Conservation (phyloP, 495 filamentous ascomycete species). For the Hypoxylon trugodes region DNA sequence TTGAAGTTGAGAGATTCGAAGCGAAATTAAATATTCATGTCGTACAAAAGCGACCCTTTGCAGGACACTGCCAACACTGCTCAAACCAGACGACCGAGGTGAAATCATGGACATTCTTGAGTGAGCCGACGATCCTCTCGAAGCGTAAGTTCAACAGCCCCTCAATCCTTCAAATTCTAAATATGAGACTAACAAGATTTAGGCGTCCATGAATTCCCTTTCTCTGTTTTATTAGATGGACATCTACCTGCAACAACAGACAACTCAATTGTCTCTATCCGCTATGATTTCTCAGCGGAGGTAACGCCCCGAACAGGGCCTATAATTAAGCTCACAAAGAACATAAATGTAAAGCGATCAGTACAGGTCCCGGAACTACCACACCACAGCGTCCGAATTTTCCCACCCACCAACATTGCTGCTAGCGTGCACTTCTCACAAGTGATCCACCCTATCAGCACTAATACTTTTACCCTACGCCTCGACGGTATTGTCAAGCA, state of each 20-base stretch:
- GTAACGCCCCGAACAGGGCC: conserved; percentile 65
- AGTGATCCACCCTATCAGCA: conserved; percentile 87
- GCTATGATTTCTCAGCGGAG: conserved; percentile 82
- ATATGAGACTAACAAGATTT: conserved; percentile 30
- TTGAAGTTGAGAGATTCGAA: conserved; percentile 74
- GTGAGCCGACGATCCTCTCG: conserved; percentile 68
- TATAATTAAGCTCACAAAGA: conserved; percentile 67
- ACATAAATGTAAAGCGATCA: conserved; percentile 77
- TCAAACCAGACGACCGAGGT: conserved; percentile 71
- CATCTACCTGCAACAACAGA: conserved; percentile 84
- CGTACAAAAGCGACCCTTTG: conserved; percentile 81
- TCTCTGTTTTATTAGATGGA: conserved; percentile 87
- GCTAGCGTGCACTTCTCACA: conserved; percentile 80
- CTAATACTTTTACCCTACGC: conserved; percentile 78
- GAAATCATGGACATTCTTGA: conserved; percentile 80
- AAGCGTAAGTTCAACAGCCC: conserved; percentile 58
- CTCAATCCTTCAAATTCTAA: neutral
- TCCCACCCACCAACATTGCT: conserved; percentile 93
- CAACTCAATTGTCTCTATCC: conserved; percentile 72
- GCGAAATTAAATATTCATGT: conserved; percentile 73
- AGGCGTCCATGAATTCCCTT: conserved; percentile 83
- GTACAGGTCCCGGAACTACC: conserved; percentile 67
- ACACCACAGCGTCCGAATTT: conserved; percentile 86
- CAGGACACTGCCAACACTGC: conserved; percentile 79
- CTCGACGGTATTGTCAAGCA: conserved; percentile 80